Conservation (phyloP, 2,329 filamentous ascomycete species). For the Clonostachys rosea region DNA sequence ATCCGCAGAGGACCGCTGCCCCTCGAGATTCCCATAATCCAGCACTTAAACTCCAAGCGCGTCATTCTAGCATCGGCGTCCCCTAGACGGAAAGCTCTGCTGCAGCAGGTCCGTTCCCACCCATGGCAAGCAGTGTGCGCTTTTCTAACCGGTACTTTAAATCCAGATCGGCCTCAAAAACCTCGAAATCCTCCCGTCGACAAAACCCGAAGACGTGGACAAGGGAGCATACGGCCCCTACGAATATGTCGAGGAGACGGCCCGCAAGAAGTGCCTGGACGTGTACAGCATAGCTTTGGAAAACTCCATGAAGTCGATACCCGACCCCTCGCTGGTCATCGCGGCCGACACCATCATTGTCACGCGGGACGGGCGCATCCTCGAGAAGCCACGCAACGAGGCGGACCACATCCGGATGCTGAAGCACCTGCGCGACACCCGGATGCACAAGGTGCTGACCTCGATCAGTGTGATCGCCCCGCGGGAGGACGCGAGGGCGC, state of each 20-base stretch:
- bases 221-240: slow-evolving; percentile 71
- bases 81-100: slow-evolving; percentile 75
- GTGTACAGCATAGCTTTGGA: slow-evolving; percentile 53
- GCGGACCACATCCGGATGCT: slow-evolving; percentile 82
- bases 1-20: slow-evolving; percentile 52
- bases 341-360: slow-evolving; percentile 91
- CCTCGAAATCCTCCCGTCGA: slow-evolving; percentile 80
- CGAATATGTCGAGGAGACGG: slow-evolving; percentile 89
- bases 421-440: slow-evolving; percentile 71
- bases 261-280: slow-evolving; percentile 74
- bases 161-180: slow-evolving; percentile 71
- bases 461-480: slow-evolving; percentile 82
- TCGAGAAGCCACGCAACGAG: slow-evolving; percentile 87
- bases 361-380: slow-evolving; percentile 65
- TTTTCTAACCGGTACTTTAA: background rate
- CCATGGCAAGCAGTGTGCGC: slow-evolving; percentile 2
- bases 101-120: slow-evolving; percentile 54
- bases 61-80: slow-evolving; percentile 89
- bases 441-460: slow-evolving; percentile 78
- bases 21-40: slow-evolving; percentile 75
- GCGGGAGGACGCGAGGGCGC: slow-evolving; percentile 71
- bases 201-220: slow-evolving; percentile 78
- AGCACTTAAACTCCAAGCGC: slow-evolving; percentile 69
- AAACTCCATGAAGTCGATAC: slow-evolving; percentile 34
- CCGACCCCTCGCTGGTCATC: slow-evolving; percentile 79